Evolutionary conservation across 1,139 yeast genomes (phyloP), one percentile per base, ranked within the genome.

Genomic region (Diutina pseudorugosa): DNA sequence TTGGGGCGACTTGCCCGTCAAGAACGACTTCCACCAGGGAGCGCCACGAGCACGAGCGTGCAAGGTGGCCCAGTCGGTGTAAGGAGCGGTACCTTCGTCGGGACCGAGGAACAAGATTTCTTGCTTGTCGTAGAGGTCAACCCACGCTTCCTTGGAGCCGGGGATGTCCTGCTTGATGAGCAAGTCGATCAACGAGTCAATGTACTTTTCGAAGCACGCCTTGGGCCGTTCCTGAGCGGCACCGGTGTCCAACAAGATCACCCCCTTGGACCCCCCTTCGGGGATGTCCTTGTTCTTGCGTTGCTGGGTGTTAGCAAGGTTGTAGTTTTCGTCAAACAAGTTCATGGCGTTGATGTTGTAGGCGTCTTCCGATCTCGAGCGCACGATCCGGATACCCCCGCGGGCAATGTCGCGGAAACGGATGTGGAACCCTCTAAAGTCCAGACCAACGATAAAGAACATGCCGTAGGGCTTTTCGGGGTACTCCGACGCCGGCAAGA

Each of bases 251-350:
- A 93, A 77, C 62, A 93, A 76, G 55, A 93, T 87, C 53, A 93
- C 98, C 71, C 98, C 98, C 70, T 93, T 93, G 51, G 98, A 89
- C 49, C 98, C 98, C 66, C 98, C 98, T 75, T 93, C 98, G 48
- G 98, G 98, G 55, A 93, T 93, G 73, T 93, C 98, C 74, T 93
- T 93, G 72, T 93, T 93, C 72, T 93, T 93, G 61, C 93, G 80
- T 72, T 93, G 98, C 72, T 93, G 98, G 48, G 98, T 93, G 57
- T 85, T 83, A 47, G 98, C 98, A 68, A 93, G 79, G 66, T 91
- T 91, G 70, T 93, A 93, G 70, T 93, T 93, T 68, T 93, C 98
- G 68, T 93, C 98, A 69, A 93, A 90, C 67, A 93, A 79, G 61
- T 88, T 87, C 61, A 96, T 82, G 57, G 85, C 85, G 65, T 93